A percentile compares a stretch with the other conserved stretches of the same genome.
Evolutionary conservation across 1,284 basidiomycete species (phyloP).

Genomic region (Coriolopsis trogii): DNA sequence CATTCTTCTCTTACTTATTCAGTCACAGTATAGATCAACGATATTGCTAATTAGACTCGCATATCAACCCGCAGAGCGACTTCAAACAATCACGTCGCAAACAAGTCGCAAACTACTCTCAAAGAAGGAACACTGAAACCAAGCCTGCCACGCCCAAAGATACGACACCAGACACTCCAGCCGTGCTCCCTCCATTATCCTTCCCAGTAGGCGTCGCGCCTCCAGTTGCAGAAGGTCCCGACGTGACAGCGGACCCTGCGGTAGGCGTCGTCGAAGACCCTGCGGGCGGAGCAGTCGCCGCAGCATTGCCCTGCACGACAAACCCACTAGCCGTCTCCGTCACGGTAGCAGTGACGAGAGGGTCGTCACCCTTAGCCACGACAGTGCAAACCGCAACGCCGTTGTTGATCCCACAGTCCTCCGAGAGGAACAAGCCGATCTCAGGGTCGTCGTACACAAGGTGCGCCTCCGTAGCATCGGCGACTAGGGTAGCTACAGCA

Average conservation of each 20-base stretch:
- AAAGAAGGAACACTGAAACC: slow-evolving; percentile 18
- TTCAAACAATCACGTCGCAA: background rate
- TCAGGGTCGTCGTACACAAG: slow-evolving; percentile 26
- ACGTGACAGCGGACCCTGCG: background rate
- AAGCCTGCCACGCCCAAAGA: slow-evolving; percentile 16
- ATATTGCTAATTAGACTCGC: no score
- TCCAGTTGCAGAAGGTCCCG: no score
- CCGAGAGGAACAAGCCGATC: slow-evolving; percentile 19
- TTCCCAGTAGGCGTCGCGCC: slow-evolving; percentile 2
- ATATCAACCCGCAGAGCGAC: no score
- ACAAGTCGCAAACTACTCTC: background rate
- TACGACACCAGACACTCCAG: slow-evolving; percentile 3
- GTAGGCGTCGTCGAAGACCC: background rate
- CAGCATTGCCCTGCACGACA: slow-evolving; percentile 27
- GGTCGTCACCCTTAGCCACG: slow-evolving; percentile 16
- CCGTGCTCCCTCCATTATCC: slow-evolving; percentile 12
- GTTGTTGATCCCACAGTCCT: slow-evolving; percentile 29
- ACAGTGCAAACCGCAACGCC: slow-evolving; percentile 30
- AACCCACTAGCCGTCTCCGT: slow-evolving; percentile 28
- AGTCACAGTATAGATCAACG: no score
- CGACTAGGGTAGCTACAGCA: slow-evolving; percentile 37
- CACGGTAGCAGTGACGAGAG: slow-evolving; percentile 4
- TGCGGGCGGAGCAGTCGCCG: no score
- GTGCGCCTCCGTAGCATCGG: slow-evolving; percentile 30
- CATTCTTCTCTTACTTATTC: no score